phyloP scores from a whole-genome alignment of 805 yeast species.

The Wickerhamomyces tratensis region DNA sequence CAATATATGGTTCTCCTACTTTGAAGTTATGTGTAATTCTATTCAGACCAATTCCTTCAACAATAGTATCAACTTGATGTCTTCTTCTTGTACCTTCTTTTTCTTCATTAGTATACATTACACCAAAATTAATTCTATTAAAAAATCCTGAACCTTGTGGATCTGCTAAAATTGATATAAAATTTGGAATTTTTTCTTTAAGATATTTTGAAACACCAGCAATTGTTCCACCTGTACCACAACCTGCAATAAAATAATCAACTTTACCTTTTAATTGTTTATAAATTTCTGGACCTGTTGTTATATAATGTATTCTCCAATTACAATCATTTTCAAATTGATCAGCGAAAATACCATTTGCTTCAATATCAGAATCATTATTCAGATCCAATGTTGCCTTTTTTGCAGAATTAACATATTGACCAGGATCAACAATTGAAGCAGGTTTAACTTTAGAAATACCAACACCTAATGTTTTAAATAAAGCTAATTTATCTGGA shows the following conservation, averaged over 20 bases:
- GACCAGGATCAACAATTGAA: slow-evolving; percentile 86
- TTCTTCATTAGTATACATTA: slow-evolving; percentile 85
- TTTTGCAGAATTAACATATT: slow-evolving; percentile 85
- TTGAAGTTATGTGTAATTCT: slow-evolving; percentile 76
- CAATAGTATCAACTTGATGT: slow-evolving; percentile 91
- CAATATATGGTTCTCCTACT: slow-evolving; percentile 60
- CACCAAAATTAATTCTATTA: slow-evolving; percentile 80
- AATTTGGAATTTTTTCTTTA: slow-evolving; percentile 33
- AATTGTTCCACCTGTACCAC: slow-evolving; percentile 97
- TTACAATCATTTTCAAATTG: slow-evolving; percentile 92
- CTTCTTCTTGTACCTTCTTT: slow-evolving; percentile 89
- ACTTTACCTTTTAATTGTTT: slow-evolving; percentile 53
- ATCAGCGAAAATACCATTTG: slow-evolving; percentile 79
- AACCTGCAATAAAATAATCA: slow-evolving; percentile 79
- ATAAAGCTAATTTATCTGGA: slow-evolving; percentile 63
- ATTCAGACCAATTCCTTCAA: slow-evolving; percentile 91
- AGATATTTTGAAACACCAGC: slow-evolving; percentile 81
- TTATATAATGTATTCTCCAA: slow-evolving; percentile 72
- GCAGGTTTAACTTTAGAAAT: slow-evolving; percentile 90
- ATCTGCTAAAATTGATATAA: slow-evolving; percentile 64
- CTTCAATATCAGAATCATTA: slow-evolving; percentile 23
- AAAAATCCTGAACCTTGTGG: slow-evolving; percentile 94
- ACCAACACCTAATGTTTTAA: slow-evolving; percentile 69
- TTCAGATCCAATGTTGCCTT: slow-evolving; percentile 44
- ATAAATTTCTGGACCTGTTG: slow-evolving; percentile 94